Evolutionary conservation across 192 early-diverging fungal species (phyloP), one percentile per base, ranked within the genome.

Genomic region (Cetraspora pellucida): DNA sequence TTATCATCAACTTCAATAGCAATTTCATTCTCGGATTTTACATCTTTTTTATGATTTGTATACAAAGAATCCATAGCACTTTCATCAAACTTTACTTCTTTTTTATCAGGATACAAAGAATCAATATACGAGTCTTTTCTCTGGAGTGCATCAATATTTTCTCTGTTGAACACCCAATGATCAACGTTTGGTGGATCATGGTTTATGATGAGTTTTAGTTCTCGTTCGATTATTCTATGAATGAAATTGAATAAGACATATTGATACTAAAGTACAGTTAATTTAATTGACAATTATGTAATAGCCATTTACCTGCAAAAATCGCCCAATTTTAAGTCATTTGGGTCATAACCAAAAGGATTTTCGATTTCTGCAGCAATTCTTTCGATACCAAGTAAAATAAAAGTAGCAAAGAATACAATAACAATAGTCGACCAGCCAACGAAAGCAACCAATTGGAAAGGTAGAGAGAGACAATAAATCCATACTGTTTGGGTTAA

Each of bases 311-410:
- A 81, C 65, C 86, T 82, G 77, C 85, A 89, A 72, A 87, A 89
- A 59, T 84, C 79, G 66, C 88, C 87, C 69, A 90, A 79, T 5
- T 86, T 85, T 80, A 91, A 71, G 70, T 94, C 95, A 77, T 96
- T 94, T 45, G 84, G 83, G 68, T 95, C 93, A 74, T 88, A 87
- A 52, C 93, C 93, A 80, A 97, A 96, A 16, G 95, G 95, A 79
- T 97, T 96, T 85, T 98, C 95, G 63, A 98, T 96, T 82, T 96
- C 93, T 21, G 85, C 87, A 43, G 93, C 95, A 72, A 97, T 96
- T 16, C 83, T 80, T 65, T 94, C 89, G 68, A 98, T 93, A 77
- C 96, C 96, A 17, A 96, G 81, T 78, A 96, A 84, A 52, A 87
- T 89, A 77, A 95, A 94, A 3, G 91, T 81, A 0, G 90, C 83